Percentiles rank a stretch among this genome's conserved stretches.
Evolutionary conservation across 2,329 filamentous ascomycete genomes (phyloP).

Genomic region (Colletotrichum costaricense): DNA sequence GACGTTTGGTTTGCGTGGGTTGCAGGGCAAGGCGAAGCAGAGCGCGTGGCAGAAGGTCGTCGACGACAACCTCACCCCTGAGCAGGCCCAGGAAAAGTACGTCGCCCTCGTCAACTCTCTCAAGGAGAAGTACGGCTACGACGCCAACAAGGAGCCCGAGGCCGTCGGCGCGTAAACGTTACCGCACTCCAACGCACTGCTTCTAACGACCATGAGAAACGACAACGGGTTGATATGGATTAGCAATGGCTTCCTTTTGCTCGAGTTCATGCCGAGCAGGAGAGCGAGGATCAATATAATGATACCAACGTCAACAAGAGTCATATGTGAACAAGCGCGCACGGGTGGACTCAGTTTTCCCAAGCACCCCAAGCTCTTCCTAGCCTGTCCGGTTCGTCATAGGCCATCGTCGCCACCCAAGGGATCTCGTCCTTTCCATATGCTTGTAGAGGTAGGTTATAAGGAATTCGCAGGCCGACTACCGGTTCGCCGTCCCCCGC

Average conservation of each 20-base stretch:
- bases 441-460: constrained; percentile 77
- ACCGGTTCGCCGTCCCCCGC: constrained; percentile 47
- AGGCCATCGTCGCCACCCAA: constrained; percentile 76
- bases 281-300: constrained; percentile 29
- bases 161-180: constrained; percentile 53
- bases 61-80: constrained; percentile 70
- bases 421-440: constrained; percentile 75
- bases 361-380: constrained; percentile 52
- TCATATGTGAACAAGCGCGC: background rate
- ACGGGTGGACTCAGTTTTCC: background rate
- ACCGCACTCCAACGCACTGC: background rate
- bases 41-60: constrained; percentile 79
- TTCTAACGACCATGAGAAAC: constrained; percentile 26
- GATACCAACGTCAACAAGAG: constrained; percentile 21
- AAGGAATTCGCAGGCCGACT: constrained; percentile 84
- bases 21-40: constrained; percentile 83
- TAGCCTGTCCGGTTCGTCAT: constrained; percentile 72
- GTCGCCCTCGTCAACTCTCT: constrained; percentile 77
- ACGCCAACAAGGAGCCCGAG: constrained; percentile 73
- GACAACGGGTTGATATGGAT: constrained; percentile 21
- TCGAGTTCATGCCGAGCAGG: background rate
- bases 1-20: constrained; percentile 19
- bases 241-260: background rate
- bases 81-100: constrained; percentile 82
- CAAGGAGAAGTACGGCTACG: constrained; percentile 76